These are phyloP conservation scores for Neopestalotiopsis clavispora DNA, from an alignment of 2,329 filamentous ascomycete genomes.

Conservation along the genomic window DNA sequence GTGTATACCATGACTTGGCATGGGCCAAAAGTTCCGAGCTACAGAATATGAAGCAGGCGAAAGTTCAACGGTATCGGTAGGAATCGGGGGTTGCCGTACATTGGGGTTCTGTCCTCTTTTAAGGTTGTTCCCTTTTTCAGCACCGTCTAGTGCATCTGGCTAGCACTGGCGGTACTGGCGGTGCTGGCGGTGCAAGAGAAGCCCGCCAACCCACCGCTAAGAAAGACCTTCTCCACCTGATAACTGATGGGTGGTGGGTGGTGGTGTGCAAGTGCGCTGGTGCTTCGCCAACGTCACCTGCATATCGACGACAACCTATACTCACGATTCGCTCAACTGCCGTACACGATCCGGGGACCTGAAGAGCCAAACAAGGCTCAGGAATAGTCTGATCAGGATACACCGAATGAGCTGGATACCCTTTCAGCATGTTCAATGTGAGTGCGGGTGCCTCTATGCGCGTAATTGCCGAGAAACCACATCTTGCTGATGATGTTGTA, in stretches of 20 bases:
- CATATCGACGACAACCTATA: neutral
- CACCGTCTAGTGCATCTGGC: neutral
- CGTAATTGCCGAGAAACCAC: neutral
- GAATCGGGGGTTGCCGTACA: conserved; percentile 2
- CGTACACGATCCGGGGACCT: neutral
- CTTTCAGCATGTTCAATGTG: neutral
- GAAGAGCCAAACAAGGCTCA: neutral
- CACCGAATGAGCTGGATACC: neutral
- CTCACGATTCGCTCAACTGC: neutral
- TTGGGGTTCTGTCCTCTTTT: neutral
- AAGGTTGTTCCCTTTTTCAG: conserved; percentile 9
- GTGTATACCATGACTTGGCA: neutral
- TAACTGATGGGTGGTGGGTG: neutral
- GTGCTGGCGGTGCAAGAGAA: neutral
- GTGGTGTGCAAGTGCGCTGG: neutral
- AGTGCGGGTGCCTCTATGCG: neutral
- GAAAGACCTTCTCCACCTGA: neutral
- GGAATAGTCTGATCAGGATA: neutral
- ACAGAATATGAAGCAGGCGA: neutral
- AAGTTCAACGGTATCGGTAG: neutral
- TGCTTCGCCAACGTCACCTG: neutral
- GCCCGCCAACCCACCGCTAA: neutral
- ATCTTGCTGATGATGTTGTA: conserved; percentile 19
- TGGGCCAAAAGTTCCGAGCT: neutral
- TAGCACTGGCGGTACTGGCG: neutral